Percentiles rank a stretch among this genome's conserved stretches.
phyloP scores from a whole-genome alignment of 306 rosid species.

The Prunus fruticosa region DNA sequence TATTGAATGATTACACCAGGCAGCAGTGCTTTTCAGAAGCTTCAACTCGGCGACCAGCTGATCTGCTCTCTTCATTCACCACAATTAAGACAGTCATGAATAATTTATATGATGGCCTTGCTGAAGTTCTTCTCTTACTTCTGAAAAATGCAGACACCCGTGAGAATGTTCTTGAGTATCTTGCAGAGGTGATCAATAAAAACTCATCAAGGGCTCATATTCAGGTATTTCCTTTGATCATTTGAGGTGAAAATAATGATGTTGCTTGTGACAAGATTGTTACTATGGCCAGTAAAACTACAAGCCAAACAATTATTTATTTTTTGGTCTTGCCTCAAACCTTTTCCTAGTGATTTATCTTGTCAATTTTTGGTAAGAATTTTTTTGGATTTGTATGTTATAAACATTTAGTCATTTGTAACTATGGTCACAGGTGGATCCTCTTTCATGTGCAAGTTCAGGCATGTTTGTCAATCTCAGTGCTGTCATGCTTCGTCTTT shows the following conservation, averaged over 20 bases:
- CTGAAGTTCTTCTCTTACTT: conserved; percentile 71
- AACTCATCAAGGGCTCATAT: conserved; percentile 97
- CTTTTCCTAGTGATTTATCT: neutral
- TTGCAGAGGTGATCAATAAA: conserved; percentile 87
- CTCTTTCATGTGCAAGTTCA: conserved; percentile 90
- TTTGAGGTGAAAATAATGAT: neutral
- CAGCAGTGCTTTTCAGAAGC: conserved; percentile 95
- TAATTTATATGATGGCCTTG: conserved; percentile 73
- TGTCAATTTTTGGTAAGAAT: neutral
- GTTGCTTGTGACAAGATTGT: neutral
- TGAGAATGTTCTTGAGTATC: conserved; percentile 79
- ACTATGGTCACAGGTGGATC: conserved; percentile 66
- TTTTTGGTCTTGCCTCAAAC: neutral
- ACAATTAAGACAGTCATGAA: conserved; percentile 85
- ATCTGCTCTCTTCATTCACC: conserved; percentile 75
- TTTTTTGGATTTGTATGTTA: neutral
- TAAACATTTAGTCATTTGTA: neutral
- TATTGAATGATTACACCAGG: conserved; percentile 44
- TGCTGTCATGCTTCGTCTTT: conserved; percentile 91
- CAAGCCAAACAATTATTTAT: neutral
- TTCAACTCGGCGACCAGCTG: conserved; percentile 73
- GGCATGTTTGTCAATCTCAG: conserved; percentile 99
- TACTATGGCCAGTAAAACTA: neutral
- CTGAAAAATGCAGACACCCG: conserved; percentile 85
- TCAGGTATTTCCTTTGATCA: conserved; percentile 48